Percentiles rank a stretch among this genome's conserved stretches.
phyloP scores from a whole-genome alignment of 352 stramenopile species.

The Pilasporangium apinafurcum region DNA sequence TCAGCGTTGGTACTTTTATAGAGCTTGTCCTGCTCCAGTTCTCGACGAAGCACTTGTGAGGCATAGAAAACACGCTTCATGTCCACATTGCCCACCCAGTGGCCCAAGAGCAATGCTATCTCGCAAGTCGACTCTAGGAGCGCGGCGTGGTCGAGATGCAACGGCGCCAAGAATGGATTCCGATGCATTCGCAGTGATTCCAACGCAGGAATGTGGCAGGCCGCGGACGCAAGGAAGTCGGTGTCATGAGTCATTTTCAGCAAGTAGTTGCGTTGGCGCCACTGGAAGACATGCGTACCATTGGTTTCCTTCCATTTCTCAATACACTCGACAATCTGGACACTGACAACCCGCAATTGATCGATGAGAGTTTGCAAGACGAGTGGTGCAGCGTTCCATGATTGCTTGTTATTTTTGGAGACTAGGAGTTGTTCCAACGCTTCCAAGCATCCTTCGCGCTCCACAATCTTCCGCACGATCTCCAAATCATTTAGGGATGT shows the following conservation, averaged over 20 bases:
- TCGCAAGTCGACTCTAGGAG: constrained; percentile 21
- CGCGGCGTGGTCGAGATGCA: constrained; percentile 53
- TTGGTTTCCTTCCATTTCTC: constrained; percentile 34
- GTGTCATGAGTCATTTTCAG: constrained; percentile 71
- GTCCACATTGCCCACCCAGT: constrained; percentile 43
- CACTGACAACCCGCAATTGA: constrained; percentile 50
- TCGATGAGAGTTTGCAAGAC: constrained; percentile 61
- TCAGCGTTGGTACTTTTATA: constrained; percentile 1
- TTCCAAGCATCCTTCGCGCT: constrained; percentile 77
- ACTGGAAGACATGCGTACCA: constrained; percentile 45
- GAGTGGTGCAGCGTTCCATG: constrained; percentile 22
- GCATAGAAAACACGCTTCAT: constrained; percentile 51
- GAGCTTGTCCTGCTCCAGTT: constrained; percentile 22
- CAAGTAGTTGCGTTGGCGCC: constrained; percentile 72
- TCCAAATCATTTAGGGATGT: constrained; percentile 44
- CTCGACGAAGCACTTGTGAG: constrained; percentile 34
- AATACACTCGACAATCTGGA: constrained; percentile 70
- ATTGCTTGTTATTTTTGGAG: not conserved
- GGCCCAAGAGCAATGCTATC: constrained; percentile 19
- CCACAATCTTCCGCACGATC: constrained; percentile 72
- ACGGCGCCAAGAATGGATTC: constrained; percentile 58
- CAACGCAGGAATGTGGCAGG: constrained; percentile 28
- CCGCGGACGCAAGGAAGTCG: constrained; percentile 35
- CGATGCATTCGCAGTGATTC: constrained; percentile 34
- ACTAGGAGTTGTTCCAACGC: constrained; percentile 54